Percentiles rank a stretch among this genome's conserved stretches.
These are phyloP conservation scores for Coccomyxa sp. DNA, from an alignment of 139 green algal genomes.

Conservation along the genomic window DNA sequence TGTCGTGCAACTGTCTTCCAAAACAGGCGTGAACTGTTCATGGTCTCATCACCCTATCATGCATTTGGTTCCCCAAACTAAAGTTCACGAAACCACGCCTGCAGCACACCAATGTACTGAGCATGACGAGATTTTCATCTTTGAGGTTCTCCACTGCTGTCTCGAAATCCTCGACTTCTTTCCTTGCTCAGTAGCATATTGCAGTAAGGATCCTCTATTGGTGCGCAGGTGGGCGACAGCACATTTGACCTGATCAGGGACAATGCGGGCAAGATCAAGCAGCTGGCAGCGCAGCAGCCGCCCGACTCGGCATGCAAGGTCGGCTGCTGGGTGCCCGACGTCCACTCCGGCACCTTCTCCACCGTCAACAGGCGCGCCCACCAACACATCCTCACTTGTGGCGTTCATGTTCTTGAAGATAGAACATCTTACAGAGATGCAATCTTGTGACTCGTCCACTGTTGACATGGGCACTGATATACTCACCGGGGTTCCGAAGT, in stretches of 20 bases:
- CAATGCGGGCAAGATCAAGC: constrained; percentile 5
- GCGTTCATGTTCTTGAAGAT: neutral
- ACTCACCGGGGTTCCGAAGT: neutral
- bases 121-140: neutral
- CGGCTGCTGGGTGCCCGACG: constrained; percentile 23
- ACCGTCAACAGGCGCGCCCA: neutral
- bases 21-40: neutral
- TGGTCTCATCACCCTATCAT: neutral
- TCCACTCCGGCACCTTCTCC: neutral
- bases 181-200: neutral
- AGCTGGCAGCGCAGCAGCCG: neutral
- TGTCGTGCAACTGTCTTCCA: neutral
- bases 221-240: neutral
- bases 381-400: too few species aligned
- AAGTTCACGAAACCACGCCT: neutral
- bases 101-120: neutral
- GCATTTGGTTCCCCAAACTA: neutral
- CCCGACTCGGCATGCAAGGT: constrained; percentile 4
- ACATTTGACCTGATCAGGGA: constrained; percentile 16
- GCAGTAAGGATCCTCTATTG: neutral
- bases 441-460: neutral
- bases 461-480: too few species aligned
- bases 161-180: neutral
- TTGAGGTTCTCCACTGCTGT: neutral
- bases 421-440: neutral